These are phyloP conservation scores for Penicillium lividum DNA, from an alignment of 495 filamentous ascomycete genomes.

Conservation along the genomic window DNA sequence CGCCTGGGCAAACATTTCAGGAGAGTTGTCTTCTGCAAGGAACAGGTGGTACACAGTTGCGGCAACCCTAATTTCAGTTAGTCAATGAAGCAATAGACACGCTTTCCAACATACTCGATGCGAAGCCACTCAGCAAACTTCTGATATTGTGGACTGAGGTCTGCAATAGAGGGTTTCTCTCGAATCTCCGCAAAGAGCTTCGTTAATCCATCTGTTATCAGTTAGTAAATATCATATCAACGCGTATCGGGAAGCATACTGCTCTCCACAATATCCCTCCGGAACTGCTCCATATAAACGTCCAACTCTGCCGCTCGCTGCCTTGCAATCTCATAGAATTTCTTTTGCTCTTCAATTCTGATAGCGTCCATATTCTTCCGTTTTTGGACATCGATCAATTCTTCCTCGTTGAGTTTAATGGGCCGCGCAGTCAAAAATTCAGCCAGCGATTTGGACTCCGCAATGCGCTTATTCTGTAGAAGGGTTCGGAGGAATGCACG, in stretches of 20 bases:
- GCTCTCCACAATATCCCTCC: conserved; percentile 71
- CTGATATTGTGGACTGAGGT: conserved; percentile 90
- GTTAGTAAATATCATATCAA: not conserved
- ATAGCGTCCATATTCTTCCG: conserved; percentile 84
- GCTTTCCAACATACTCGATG: conserved; percentile 63
- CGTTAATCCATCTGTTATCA: conserved; percentile 71
- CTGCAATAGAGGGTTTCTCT: conserved; percentile 79
- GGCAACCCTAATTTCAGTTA: conserved; percentile 59
- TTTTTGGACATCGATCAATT: conserved; percentile 72
- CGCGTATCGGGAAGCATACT: conserved; percentile 55
- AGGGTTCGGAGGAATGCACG: conserved; percentile 85
- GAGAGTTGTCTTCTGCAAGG: conserved; percentile 95
- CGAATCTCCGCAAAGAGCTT: conserved; percentile 92
- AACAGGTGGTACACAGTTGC: conserved; percentile 97
- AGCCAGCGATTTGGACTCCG: conserved; percentile 74
- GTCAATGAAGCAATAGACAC: not conserved
- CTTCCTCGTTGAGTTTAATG: conserved; percentile 74
- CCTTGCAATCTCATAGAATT: conserved; percentile 92
- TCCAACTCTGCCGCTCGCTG: conserved; percentile 89
- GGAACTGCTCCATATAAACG: conserved; percentile 92
- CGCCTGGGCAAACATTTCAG: conserved; percentile 90
- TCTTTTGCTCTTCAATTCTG: conserved; percentile 85
- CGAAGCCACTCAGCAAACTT: conserved; percentile 98
- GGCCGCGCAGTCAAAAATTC: conserved; percentile 77
- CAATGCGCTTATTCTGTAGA: conserved; percentile 79